These are phyloP conservation scores for Claviceps sp. DNA, from an alignment of 2,329 filamentous ascomycete species.

Conservation along the genomic window DNA sequence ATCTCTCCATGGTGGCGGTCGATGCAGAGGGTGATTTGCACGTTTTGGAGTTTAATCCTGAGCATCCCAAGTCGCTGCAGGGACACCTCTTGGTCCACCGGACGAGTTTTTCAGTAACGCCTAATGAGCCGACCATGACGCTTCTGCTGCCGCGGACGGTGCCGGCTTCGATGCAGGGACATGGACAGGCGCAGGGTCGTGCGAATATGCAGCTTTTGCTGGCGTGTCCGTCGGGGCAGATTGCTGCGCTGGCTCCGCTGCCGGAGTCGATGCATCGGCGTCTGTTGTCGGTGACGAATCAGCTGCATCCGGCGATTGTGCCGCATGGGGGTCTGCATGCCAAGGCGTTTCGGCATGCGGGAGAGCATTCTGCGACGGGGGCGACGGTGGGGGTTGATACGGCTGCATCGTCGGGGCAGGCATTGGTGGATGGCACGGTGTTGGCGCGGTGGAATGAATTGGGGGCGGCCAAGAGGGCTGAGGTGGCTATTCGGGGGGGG, in stretches of 20 bases:
- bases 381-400: conserved; percentile 40
- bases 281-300: conserved; percentile 66
- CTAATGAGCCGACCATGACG: conserved; percentile 61
- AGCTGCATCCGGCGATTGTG: conserved; percentile 63
- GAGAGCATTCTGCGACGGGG: conserved; percentile 18
- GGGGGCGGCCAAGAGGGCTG: conserved; percentile 53
- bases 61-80: conserved; percentile 85
- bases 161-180: conserved; percentile 17
- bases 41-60: conserved; percentile 85
- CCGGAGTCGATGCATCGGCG: conserved; percentile 72
- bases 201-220: conserved; percentile 52
- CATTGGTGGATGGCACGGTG: conserved; percentile 67
- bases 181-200: neutral
- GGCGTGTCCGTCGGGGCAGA: conserved; percentile 60
- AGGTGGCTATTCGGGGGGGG: conserved; percentile 64
- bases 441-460: conserved; percentile 65
- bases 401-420: conserved; percentile 41
- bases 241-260: conserved; percentile 66
- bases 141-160: conserved; percentile 60
- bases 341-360: conserved; percentile 53
- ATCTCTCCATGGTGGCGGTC: conserved; percentile 68
- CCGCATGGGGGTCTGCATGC: conserved; percentile 74
- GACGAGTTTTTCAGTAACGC: conserved; percentile 75
- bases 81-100: conserved; percentile 78
- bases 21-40: conserved; percentile 81